A percentile compares a stretch with the other conserved stretches of the same genome.
These are phyloP conservation scores for Wickerhamomyces silvicola DNA, from an alignment of 805 yeast genomes.

Conservation along the genomic window DNA sequence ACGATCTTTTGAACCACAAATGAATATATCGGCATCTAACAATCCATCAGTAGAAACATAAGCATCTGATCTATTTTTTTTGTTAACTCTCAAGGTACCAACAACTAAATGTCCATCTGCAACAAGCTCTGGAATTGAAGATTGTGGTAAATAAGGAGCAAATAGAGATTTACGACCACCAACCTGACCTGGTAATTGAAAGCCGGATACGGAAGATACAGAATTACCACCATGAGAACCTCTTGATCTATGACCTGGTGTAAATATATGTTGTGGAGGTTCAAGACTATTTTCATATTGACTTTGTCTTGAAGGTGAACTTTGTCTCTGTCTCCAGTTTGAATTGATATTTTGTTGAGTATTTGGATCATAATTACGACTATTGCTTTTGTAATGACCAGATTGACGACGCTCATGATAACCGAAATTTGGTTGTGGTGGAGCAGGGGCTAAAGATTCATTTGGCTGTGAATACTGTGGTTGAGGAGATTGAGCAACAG, in stretches of 20 bases:
- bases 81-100: slow-evolving; percentile 89
- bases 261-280: slow-evolving; percentile 34
- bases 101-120: slow-evolving; percentile 88
- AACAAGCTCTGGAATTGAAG: slow-evolving; percentile 81
- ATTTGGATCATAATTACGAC: slow-evolving; percentile 31
- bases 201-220: slow-evolving; percentile 25
- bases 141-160: slow-evolving; percentile 95
- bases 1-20: slow-evolving; percentile 97
- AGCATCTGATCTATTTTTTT: slow-evolving; percentile 95
- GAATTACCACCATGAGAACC: slow-evolving; percentile 66
- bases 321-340: slow-evolving; percentile 56
- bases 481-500: slow-evolving; percentile 35
- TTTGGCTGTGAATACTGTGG: slow-evolving; percentile 16
- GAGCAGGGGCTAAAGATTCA: slow-evolving; percentile 22
- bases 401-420: slow-evolving; percentile 35
- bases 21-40: slow-evolving; percentile 92
- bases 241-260: slow-evolving; percentile 76
- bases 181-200: slow-evolving; percentile 25
- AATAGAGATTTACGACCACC: slow-evolving; percentile 71
- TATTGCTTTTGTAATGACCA: slow-evolving; percentile 32
- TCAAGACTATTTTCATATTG: slow-evolving; percentile 23
- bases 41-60: slow-evolving; percentile 97
- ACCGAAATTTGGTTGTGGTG: slow-evolving; percentile 12
- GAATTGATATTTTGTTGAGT: slow-evolving; percentile 37
- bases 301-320: slow-evolving; percentile 29